These are phyloP conservation scores for Leccinum huronense DNA, from an alignment of 1,284 basidiomycete species.

Conservation along the genomic window DNA sequence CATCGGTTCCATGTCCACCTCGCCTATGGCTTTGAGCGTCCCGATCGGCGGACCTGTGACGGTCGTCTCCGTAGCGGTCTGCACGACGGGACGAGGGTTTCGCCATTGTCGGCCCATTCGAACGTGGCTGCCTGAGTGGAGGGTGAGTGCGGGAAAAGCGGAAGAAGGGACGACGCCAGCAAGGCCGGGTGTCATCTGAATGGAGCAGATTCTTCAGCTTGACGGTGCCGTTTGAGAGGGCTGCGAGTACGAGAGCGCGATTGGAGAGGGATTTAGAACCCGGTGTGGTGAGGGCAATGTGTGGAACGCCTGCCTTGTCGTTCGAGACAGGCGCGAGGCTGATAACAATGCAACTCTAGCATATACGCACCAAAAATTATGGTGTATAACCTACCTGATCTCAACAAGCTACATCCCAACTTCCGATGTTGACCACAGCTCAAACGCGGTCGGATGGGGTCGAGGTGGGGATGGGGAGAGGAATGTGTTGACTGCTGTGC, in stretches of 20 bases:
- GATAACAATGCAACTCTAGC: too few species aligned
- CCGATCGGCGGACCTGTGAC: conserved; percentile 88
- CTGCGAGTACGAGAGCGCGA: conserved; percentile 91
- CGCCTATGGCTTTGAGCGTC: conserved; percentile 61
- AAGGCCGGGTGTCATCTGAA: conserved; percentile 94
- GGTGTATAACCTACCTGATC: too few species aligned
- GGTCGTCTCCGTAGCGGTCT: conserved; percentile 89
- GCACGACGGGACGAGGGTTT: conserved; percentile 87
- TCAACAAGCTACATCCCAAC: too few species aligned
- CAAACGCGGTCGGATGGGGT: too few species aligned
- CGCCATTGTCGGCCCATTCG: conserved; percentile 90
- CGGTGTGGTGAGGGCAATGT: conserved; percentile 85
- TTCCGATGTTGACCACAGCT: too few species aligned
- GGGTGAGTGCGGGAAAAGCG: conserved; percentile 4
- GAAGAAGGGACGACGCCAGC: conserved; percentile 46
- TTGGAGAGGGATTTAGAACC: conserved; percentile 98
- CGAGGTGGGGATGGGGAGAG: too few species aligned
- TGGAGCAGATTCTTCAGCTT: conserved; percentile 89
- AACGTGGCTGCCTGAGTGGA: conserved; percentile 74
- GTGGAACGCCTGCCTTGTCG: conserved; percentile 14
- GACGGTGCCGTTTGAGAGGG: conserved; percentile 87
- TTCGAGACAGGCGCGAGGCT: background rate
- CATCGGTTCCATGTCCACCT: conserved; percentile 99
- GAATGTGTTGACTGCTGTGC: too few species aligned
- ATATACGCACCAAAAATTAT: too few species aligned